Conservation (phyloP, 305 asterid species). For the Lippia alba region DNA sequence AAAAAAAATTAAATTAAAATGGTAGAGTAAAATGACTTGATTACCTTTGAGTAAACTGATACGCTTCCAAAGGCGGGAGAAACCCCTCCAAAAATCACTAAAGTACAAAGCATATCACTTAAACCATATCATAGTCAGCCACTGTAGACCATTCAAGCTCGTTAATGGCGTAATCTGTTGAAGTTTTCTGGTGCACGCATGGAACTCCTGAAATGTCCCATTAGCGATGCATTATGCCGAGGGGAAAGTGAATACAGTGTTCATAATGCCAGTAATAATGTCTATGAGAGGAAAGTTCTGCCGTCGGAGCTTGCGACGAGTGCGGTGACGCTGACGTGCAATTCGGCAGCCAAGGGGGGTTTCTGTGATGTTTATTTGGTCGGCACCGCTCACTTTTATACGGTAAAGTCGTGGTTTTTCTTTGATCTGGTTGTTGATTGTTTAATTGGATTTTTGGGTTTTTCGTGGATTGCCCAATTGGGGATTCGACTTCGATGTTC, state of each 20-base stretch:
- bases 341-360: constrained; percentile 73
- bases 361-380: constrained; percentile 82
- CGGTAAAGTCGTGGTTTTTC: constrained; percentile 41
- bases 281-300: constrained; percentile 56
- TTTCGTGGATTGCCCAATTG: background rate
- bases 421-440: background rate
- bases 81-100: too few relatives aligned
- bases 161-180: too few relatives aligned
- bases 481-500: background rate
- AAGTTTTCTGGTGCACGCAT: too few relatives aligned
- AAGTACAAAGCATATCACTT: too few relatives aligned
- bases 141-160: too few relatives aligned
- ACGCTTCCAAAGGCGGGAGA: too few relatives aligned
- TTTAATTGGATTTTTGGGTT: background rate
- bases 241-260: constrained; percentile 22
- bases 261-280: background rate
- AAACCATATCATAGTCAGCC: too few relatives aligned
- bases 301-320: constrained; percentile 74
- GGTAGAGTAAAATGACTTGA: too few relatives aligned
- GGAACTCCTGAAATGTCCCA: too few relatives aligned
- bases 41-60: too few relatives aligned
- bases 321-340: constrained; percentile 70
- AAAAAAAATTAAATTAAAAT: too few relatives aligned
- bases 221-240: too few relatives aligned
- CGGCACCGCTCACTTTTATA: constrained; percentile 81